Evolutionary conservation across 2,329 filamentous ascomycete genomes (phyloP), one percentile per base, ranked within the genome.

Genomic region (Mycosphaerella sp.): DNA sequence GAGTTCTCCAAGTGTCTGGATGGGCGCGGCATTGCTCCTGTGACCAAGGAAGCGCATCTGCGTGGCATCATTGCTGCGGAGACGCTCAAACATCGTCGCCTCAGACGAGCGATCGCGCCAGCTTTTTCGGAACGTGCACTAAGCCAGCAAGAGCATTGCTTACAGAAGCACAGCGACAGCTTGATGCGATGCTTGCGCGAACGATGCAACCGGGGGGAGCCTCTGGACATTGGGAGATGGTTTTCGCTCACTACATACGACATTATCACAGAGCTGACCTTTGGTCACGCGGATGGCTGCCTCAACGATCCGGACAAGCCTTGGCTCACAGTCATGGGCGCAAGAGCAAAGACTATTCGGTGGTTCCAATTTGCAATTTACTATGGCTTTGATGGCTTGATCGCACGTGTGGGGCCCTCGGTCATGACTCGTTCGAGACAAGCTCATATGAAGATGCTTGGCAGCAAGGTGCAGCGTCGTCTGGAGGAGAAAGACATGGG

Each of bases 111-210:
- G 36, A 62, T 72, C 4, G 63, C 68, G 9, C 67, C 70, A 59
- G 69, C 67, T 10, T 72, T 72, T 50, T 65, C 60, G 6, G 69
- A 70, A 41, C 69, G 67, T 53, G 69, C 69, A 23, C 47, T 72
- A 36, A 40, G 66, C 23, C 68, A 70, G 43, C 70, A 72, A 48
- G 66, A 72, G 53, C 63, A 64, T 0, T 66, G 70, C 63, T 31
- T 76, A 51, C 64, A 66, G 52, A 52, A 59, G 0, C 73, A 75
- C 55, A 67, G 73, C 23, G 61, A 68, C 50, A 55, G 72, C 5
- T 67, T 75, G 38, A 64, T 75, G n/a, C 48, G 63, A 10, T 62
- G 64, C 31, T 56, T 76, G 17, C 60, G 58, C 55, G 68, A 65
- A 60, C 53, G 64, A 14, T 59, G 44, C 12, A 62, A 64, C 11